Conservation (phyloP, 2,329 filamentous ascomycete genomes). For the Penicillium janthinellum region DNA sequence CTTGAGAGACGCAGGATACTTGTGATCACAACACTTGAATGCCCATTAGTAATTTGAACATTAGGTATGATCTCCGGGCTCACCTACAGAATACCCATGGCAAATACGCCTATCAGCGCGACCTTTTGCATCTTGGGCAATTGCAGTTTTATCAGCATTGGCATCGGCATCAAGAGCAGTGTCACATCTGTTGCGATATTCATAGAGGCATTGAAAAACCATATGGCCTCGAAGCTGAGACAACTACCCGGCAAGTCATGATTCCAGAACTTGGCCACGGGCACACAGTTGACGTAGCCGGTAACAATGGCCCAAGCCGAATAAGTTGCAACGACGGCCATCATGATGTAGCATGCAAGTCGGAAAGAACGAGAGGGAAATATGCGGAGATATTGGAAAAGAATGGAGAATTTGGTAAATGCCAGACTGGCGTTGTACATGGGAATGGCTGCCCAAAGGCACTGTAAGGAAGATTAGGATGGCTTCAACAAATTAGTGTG, state of each 20-base stretch:
- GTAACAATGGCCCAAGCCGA: conserved; percentile 39
- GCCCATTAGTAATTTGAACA: neutral
- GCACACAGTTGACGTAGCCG: conserved; percentile 46
- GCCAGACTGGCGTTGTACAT: conserved; percentile 37
- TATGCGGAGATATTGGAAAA: conserved; percentile 51
- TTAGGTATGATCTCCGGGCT: neutral
- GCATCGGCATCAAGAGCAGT: conserved; percentile 47
- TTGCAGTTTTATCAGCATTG: conserved; percentile 42
- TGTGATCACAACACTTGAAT: conserved; percentile 35
- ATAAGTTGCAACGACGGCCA: conserved; percentile 35
- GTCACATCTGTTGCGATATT: conserved; percentile 48
- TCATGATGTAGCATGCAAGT: conserved; percentile 37
- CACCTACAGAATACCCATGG: conserved; percentile 43
- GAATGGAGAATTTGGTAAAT: conserved; percentile 49
- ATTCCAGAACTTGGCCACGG: conserved; percentile 47
- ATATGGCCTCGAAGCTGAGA: conserved; percentile 42
- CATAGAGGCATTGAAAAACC: conserved; percentile 46
- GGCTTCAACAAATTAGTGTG: neutral
- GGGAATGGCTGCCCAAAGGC: conserved; percentile 36
- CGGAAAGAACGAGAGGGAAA: conserved; percentile 39
- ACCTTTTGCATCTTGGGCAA: conserved; percentile 47
- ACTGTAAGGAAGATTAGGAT: conserved; percentile 17
- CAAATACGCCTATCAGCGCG: conserved; percentile 45
- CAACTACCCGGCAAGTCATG: conserved; percentile 39
- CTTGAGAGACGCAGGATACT: conserved; percentile 36